Conservation (phyloP, 257 asterid species). For the Rhazya stricta region DNA sequence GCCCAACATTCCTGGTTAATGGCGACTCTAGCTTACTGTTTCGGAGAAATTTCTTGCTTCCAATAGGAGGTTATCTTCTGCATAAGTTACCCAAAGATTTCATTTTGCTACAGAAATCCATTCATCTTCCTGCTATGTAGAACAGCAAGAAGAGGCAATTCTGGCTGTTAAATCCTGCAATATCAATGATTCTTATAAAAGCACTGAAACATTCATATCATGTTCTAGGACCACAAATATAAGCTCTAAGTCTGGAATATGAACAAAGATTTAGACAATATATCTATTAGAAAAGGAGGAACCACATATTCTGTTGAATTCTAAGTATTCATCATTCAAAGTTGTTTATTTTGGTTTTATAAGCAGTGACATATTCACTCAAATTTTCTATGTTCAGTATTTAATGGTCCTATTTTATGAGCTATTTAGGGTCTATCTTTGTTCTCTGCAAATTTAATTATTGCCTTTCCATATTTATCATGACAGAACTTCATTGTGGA, state of each 20-base stretch:
- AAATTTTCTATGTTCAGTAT: background rate
- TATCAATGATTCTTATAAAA: background rate
- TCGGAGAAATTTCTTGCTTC: background rate
- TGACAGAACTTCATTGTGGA: constrained; percentile 82
- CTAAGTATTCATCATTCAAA: background rate
- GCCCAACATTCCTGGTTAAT: background rate
- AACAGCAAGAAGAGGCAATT: background rate
- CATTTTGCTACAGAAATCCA: background rate
- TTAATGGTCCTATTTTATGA: background rate
- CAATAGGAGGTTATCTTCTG: background rate
- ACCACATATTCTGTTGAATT: background rate
- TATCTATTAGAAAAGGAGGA: background rate
- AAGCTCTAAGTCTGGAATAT: background rate
- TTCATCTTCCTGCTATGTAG: background rate
- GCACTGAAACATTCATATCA: no score
- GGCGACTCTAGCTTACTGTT: background rate
- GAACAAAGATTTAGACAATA: background rate
- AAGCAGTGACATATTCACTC: background rate
- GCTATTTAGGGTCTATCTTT: background rate
- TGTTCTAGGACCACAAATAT: background rate
- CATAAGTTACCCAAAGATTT: background rate
- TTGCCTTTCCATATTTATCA: constrained; percentile 3
- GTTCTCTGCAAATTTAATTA: background rate
- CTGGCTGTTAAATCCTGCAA: background rate
- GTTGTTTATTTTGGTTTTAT: background rate